Evolutionary conservation across 2,329 filamentous ascomycete species (phyloP), one percentile per base, ranked within the genome.

Genomic region (Knufia petricola): DNA sequence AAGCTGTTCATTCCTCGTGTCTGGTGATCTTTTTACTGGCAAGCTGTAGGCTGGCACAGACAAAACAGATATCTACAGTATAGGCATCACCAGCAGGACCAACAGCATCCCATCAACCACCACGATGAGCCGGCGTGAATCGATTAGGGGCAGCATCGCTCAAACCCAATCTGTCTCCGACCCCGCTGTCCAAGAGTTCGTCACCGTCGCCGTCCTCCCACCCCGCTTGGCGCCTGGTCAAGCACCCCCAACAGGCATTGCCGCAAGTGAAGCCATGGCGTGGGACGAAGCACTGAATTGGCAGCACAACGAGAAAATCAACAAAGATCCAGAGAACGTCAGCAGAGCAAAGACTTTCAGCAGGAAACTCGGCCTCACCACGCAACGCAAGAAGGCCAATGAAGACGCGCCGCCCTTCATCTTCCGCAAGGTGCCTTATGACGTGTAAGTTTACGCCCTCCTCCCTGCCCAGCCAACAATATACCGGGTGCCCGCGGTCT

Each of bases 371-470:
- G 48, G 50, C n/a, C 21, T 54, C n/a, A 54, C 52, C 23, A 51
- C 48, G 3, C 34, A 52, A 44, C 44, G 52, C 8, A 52, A 52
- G 43, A 43, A 46, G 38, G 37, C 34, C n/a, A 32, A 28, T 20
- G 30, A 44, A 10, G 46, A 53, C 20, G 28, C 50, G 15, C 54
- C 54, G 21, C 52, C 52, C 1, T 56, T 56, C 30, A 37, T 50
- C 12, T 46, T 56, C 38, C 50, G 52, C n/a, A 47, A 56, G 43
- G 46, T 56, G 13, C 54, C 54, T 8, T 56, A 56, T 23, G 52
- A 54, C n/a, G 46, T 36, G 34, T 17, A 19, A 17, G 34, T 8
- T 38, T 7, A 30, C 13, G 28, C 7, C 28, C 7, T 30, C 7
- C 7, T 7, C 28, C 17, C 17, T n/a, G 7, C 15, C 8, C 34